A percentile compares a stretch with the other conserved stretches of the same genome.
Conservation (phyloP, 306 rosid species). For the Pueraria montana region DNA sequence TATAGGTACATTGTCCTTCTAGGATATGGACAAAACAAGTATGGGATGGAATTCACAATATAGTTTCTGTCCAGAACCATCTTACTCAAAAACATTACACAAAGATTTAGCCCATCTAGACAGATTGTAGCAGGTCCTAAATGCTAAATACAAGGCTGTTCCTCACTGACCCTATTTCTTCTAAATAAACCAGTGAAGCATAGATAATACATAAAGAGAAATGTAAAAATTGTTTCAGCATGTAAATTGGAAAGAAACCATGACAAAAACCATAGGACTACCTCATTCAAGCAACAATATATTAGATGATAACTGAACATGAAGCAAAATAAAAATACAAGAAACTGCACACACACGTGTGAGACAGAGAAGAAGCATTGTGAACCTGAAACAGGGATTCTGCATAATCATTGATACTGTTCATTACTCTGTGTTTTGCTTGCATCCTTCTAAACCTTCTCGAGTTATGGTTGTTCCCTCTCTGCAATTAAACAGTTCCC, state of each 20-base stretch:
- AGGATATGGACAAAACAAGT: slow-evolving; percentile 61
- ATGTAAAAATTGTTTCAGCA: background rate
- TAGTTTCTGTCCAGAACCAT: background rate
- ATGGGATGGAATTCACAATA: slow-evolving; percentile 57
- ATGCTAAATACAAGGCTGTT: background rate
- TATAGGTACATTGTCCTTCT: background rate
- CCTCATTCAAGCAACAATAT: background rate
- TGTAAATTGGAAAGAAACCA: slow-evolving; percentile 22
- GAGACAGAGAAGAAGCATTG: background rate
- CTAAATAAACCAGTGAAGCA: slow-evolving; percentile 7
- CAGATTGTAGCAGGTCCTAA: slow-evolving; percentile 18
- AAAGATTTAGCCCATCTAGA: background rate
- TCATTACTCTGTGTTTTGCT: slow-evolving; percentile 61
- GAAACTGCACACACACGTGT: background rate
- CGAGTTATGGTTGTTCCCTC: slow-evolving; percentile 52
- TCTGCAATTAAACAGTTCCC: slow-evolving; percentile 59
- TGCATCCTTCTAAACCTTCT: slow-evolving; percentile 60
- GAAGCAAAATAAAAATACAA: slow-evolving; percentile 24
- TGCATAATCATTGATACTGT: slow-evolving; percentile 69
- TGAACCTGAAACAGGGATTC: slow-evolving; percentile 79
- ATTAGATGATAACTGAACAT: background rate
- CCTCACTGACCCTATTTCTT: background rate
- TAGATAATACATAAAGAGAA: background rate
- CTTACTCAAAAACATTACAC: background rate
- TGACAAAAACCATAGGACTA: background rate